Evolutionary conservation across 352 stramenopile species (phyloP), one percentile per base, ranked within the genome.

Genomic region (Thalassiosira allenii): DNA sequence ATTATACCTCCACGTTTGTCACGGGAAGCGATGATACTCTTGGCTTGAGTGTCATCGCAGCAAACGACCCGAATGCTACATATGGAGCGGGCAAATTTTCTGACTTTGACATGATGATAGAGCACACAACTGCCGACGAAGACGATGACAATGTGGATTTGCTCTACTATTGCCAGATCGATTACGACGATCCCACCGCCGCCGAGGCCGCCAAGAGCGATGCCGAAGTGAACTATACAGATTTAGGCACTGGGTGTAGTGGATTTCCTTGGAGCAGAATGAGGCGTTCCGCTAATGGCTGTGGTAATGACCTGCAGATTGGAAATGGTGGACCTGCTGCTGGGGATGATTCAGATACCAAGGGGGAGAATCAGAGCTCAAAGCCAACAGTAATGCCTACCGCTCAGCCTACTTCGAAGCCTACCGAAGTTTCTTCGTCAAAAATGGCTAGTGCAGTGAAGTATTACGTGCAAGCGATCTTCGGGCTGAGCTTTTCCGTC

Each of bases 91-190:
- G 47, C 47, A 27, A 6, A n/a, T 57, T 57, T n/a, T 57, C 47
- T 6, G 47, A 57, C 47, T 57, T 57, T 25, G 47, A 57, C 47
- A 57, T 57, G 47, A 57, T 57, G 47, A 57, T 57, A 9, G 47
- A 57, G 5, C 20, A 9, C 6, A 27, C 12, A 6, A 6, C 9
- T 6, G 47, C 9, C 12, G 37, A 47, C 8, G 17, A 47, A 17
- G 37, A 47, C 37, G 47, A 27, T 25, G 47, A 6, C 6, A 27
- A 27, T 57, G 47, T 57, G 12, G 47, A 57, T 57, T 25, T 25
- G 12, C 22, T 14, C 20, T 27, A 25, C 12, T 57, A 27, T 6
- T 25, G 12, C 22, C 47, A 57, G 47, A 57, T 57, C 47, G 47
- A 57, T 27, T 57, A 11, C 12, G 20, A 57, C 47, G 47, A 57